These are phyloP conservation scores for Sideroxylon spinosum DNA, from an alignment of 179 eudicot species.

Conservation along the genomic window DNA sequence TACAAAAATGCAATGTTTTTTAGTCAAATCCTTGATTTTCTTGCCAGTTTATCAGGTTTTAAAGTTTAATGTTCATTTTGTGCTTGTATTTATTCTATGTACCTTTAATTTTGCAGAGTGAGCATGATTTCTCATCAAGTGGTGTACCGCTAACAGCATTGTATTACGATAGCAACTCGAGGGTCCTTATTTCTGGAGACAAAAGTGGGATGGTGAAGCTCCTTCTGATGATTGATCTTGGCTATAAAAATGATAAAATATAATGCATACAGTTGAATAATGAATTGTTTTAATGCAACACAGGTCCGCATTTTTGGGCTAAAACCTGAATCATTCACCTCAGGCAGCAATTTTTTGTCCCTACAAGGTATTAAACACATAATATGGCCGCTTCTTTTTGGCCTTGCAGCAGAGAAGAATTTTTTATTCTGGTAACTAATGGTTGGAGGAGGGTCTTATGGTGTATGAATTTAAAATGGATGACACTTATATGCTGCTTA, in stretches of 20 bases:
- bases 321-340: slow-evolving; percentile 64
- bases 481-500: background rate
- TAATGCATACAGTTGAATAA: background rate
- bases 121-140: slow-evolving; percentile 53
- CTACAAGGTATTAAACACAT: slow-evolving; percentile 45
- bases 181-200: slow-evolving; percentile 77
- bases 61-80: background rate
- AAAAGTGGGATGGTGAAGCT: slow-evolving; percentile 70
- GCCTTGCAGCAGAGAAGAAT: background rate
- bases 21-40: background rate
- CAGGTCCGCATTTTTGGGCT: slow-evolving; percentile 76
- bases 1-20: background rate
- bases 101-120: slow-evolving; percentile 39
- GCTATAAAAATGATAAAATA: background rate
- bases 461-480: background rate
- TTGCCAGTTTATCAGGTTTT: background rate
- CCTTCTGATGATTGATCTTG: background rate
- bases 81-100: slow-evolving; percentile 11
- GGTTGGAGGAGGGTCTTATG: slow-evolving; percentile 4
- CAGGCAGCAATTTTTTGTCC: slow-evolving; percentile 51
- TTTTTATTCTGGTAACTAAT: background rate
- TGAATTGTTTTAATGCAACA: slow-evolving; percentile 10
- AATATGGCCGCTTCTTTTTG: background rate
- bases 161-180: slow-evolving; percentile 39
- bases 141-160: slow-evolving; percentile 68